These are phyloP conservation scores for Chromera velia DNA, from an alignment of 73 alveolate genomes.

Conservation along the genomic window DNA sequence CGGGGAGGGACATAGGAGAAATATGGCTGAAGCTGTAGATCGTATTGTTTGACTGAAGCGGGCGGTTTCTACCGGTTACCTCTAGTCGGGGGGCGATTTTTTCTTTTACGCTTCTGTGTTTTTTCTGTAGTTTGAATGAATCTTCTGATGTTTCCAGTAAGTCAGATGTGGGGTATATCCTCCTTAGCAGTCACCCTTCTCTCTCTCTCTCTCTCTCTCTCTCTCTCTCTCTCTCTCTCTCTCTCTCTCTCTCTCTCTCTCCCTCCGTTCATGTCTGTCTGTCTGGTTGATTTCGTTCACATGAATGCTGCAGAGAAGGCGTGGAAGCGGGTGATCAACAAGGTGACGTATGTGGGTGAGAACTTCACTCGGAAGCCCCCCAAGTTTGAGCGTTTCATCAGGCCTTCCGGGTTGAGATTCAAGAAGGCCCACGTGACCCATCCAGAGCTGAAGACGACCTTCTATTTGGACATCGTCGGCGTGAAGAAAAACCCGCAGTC, in stretches of 20 bases:
- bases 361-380: slow-evolving; percentile 95
- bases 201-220: no score
- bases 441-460: slow-evolving; percentile 94
- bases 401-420: slow-evolving; percentile 93
- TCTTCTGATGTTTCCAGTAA: no score
- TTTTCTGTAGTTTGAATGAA: no score
- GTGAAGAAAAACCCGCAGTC: slow-evolving; percentile 96
- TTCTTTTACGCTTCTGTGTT: no score
- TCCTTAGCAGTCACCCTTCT: no score
- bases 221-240: no score
- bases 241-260: no score
- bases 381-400: slow-evolving; percentile 90
- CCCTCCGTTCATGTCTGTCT: no score
- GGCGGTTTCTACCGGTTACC: no score
- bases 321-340: slow-evolving; percentile 91
- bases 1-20: slow-evolving; percentile 19
- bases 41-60: neutral
- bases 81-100: no score
- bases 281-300: no score
- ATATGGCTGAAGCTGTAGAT: slow-evolving; percentile 13
- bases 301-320: slow-evolving; percentile 60
- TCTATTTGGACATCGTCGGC: slow-evolving; percentile 83
- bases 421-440: slow-evolving; percentile 92
- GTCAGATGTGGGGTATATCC: no score
- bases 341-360: slow-evolving; percentile 82